These are phyloP conservation scores for Vaccinium corymbosum DNA, from an alignment of 148 eudicot species.

Conservation along the genomic window DNA sequence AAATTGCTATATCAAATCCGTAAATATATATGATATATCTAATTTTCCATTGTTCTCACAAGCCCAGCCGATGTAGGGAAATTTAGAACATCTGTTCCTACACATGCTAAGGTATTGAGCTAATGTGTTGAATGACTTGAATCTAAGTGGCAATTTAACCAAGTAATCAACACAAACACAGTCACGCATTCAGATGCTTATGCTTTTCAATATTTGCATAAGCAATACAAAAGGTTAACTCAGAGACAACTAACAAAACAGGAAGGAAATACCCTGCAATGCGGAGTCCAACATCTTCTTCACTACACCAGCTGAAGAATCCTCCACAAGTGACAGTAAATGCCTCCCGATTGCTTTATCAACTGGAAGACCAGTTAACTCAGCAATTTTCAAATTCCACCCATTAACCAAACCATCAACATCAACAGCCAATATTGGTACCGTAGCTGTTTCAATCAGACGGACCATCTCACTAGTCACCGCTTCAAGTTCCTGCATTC, in stretches of 20 bases:
- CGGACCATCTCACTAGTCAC: slow-evolving; percentile 96
- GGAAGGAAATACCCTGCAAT: slow-evolving; percentile 49
- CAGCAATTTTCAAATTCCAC: slow-evolving; percentile 87
- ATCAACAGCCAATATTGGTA: slow-evolving; percentile 90
- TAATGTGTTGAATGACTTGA: not conserved
- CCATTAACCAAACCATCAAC: slow-evolving; percentile 73
- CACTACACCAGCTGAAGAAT: slow-evolving; percentile 57
- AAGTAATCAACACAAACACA: not conserved
- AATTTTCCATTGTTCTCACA: not conserved
- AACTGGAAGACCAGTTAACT: slow-evolving; percentile 68
- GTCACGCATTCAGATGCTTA: not conserved
- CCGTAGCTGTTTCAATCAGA: slow-evolving; percentile 88
- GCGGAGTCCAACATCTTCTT: slow-evolving; percentile 67
- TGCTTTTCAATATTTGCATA: not conserved
- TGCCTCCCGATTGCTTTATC: slow-evolving; percentile 66
- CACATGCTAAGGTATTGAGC: not conserved
- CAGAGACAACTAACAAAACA: not conserved
- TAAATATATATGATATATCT: not conserved
- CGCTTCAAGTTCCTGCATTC: slow-evolving; percentile 67
- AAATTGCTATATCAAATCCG: not conserved
- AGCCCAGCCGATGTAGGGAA: not conserved
- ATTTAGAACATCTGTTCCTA: not conserved
- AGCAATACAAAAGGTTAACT: not conserved
- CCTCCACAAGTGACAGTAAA: slow-evolving; percentile 70
- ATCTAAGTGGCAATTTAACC: not conserved